Conservation (phyloP, 495 filamentous ascomycete species). For the Cetradonia linearis region DNA sequence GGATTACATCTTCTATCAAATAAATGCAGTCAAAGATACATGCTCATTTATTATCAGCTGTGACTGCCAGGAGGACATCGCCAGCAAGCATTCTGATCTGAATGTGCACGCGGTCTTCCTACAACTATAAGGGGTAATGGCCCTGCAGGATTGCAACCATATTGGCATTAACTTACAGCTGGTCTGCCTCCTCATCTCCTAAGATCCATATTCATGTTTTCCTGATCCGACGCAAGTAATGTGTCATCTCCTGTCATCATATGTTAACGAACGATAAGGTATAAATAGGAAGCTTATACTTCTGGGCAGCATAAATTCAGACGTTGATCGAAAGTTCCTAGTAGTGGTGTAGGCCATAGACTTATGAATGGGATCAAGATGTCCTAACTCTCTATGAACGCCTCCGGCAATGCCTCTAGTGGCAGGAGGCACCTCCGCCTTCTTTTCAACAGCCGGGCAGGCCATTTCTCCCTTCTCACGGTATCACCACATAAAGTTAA, state of each 20-base stretch:
- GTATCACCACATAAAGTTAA: constrained; percentile 6
- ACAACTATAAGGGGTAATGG: constrained; percentile 19
- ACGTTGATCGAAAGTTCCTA: not conserved
- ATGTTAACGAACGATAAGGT: constrained; percentile 3
- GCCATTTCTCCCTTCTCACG: constrained; percentile 10
- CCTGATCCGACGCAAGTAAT: constrained; percentile 14
- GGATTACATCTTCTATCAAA: constrained; percentile 23
- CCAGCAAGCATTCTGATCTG: constrained; percentile 16
- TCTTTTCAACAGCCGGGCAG: constrained; percentile 11
- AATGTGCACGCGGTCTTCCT: constrained; percentile 21
- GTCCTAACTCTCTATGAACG: not conserved
- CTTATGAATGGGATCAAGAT: not conserved
- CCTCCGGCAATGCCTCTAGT: not conserved
- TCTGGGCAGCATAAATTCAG: constrained; percentile 3
- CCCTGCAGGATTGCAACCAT: constrained; percentile 23
- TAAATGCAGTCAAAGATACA: constrained; percentile 16
- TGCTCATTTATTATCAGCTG: constrained; percentile 7
- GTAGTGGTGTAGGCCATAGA: not conserved
- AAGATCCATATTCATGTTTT: constrained; percentile 7
- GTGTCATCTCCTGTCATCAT: constrained; percentile 13
- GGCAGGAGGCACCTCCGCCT: constrained; percentile 1
- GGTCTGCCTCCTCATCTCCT: constrained; percentile 1
- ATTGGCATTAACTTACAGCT: constrained; percentile 14
- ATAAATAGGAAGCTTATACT: not conserved
- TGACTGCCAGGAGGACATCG: constrained; percentile 15